Conservation (phyloP, 1,284 basidiomycete genomes). For the Phellinidium pouzarii region DNA sequence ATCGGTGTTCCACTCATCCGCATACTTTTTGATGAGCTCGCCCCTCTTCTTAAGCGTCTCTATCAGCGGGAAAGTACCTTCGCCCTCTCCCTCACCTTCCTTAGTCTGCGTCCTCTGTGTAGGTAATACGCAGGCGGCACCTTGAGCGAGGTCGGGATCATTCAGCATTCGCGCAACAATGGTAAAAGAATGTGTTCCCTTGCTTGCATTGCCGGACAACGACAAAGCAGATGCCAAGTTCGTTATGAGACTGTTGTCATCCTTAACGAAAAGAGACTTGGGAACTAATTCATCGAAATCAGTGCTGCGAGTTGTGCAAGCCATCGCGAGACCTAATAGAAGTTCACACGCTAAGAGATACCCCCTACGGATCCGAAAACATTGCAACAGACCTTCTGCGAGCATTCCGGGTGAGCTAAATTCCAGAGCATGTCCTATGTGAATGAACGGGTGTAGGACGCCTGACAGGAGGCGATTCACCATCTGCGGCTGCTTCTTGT, state of each 20-base stretch:
- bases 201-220: conserved; percentile 1
- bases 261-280: conserved; percentile 1
- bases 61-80: conserved; percentile 20
- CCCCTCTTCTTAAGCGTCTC: conserved; percentile 32
- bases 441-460: conserved; percentile 60
- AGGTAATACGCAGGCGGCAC: neutral
- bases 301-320: conserved; percentile 1
- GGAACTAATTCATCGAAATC: conserved; percentile 13
- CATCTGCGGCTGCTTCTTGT: conserved; percentile 46
- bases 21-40: conserved; percentile 36
- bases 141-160: conserved; percentile 32
- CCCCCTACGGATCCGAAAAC: neutral
- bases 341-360: neutral
- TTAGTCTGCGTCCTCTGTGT: neutral
- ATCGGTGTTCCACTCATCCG: conserved; percentile 40
- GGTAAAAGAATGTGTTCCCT: conserved; percentile 33
- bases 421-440: conserved; percentile 57
- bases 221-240: conserved; percentile 1
- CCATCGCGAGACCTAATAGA: conserved; percentile 14
- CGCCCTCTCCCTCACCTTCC: conserved; percentile 21
- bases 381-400: conserved; percentile 44
- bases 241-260: neutral
- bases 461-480: conserved; percentile 52
- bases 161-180: conserved; percentile 41
- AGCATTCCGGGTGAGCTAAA: conserved; percentile 56